phyloP scores from a whole-genome alignment of 768 basidiomycete genomes.

The Boletus subcaerulescens region DNA sequence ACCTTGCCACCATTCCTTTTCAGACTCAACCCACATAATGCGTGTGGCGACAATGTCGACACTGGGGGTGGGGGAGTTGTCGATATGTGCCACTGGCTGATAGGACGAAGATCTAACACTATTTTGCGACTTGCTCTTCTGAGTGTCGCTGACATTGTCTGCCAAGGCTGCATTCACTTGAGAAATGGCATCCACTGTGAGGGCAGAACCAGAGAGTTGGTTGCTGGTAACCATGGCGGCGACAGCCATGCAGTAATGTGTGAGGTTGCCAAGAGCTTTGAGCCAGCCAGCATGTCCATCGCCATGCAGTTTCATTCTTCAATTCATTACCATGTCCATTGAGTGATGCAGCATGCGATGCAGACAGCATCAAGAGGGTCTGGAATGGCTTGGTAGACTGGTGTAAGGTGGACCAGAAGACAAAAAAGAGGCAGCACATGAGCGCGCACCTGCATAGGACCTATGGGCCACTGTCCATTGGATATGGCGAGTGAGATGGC shows the following conservation, averaged over 20 bases:
- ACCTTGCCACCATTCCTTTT: conserved; percentile 87
- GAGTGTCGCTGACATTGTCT: conserved; percentile 18
- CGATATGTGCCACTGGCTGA: conserved; percentile 51
- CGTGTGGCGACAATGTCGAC: conserved; percentile 84
- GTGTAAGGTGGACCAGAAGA: conserved; percentile 44
- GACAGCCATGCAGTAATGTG: conserved; percentile 91
- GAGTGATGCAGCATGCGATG: conserved; percentile 36
- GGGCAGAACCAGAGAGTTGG: conserved; percentile 38
- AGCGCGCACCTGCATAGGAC: too few species aligned
- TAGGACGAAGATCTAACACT: conserved; percentile 39
- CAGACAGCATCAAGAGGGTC: conserved; percentile 31
- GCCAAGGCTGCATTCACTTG: conserved; percentile 38
- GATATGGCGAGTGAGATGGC: too few species aligned
- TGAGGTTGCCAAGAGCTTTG: conserved; percentile 94
- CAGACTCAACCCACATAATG: conserved; percentile 80
- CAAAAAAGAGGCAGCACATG: too few species aligned
- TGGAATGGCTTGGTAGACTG: conserved; percentile 41
- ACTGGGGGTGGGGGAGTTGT: conserved; percentile 67
- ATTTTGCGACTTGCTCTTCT: conserved; percentile 38
- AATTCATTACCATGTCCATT: too few species aligned
- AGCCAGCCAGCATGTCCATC: conserved; percentile 88
- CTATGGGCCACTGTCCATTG: too few species aligned
- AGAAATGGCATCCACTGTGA: conserved; percentile 58
- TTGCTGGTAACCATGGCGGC: conserved; percentile 70
- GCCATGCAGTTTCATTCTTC: too few species aligned